Evolutionary conservation across 2,329 filamentous ascomycete species (phyloP), one percentile per base, ranked within the genome.

Genomic region (Fonsecaea multimorphosa): DNA sequence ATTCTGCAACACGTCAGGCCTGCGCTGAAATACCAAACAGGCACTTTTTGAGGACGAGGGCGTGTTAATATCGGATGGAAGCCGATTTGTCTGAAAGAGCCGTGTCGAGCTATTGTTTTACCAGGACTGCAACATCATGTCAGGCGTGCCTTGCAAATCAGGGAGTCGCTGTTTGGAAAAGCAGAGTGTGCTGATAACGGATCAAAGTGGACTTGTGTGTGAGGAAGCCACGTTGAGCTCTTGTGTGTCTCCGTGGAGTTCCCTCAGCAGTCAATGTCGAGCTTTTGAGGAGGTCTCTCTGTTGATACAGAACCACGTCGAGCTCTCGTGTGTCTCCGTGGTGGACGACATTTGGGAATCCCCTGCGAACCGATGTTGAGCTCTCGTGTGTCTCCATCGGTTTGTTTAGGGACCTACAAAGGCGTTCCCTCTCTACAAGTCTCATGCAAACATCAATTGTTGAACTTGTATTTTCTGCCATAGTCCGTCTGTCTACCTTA

Each of bases 171-270:
- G 19, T 49, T 49, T 12, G 44, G 40, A 24, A 12, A 11, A 19
- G 38, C 14, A n/a, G 44, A 4, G 19, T 24, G 11, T 24, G 19
- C 3, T 22, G 6, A 49, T 24, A 12, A 2, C 8, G 19, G 9
- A 19, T 49, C 22, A 22, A 22, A 24, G 44, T 2, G 22, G 44
- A 49, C 19, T 22, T 11, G 19, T 49, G 19, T 22, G 8, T 22
- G 19, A 49, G 19, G 56, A 31, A 38, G 29, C 56, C n/a, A 16
- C 19, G 38, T 54, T 24, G 22, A 31, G 31, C 31, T 46, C 59
- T 46, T n/a, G 22, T 32, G 59, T 44, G 51, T 40, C 29, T 32
- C 58, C 19, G 24, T 8, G 40, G 40, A 31, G 12, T 19, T 29
- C 29, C 40, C 12, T 40, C 22, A 29, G 31, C 14, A 2, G 36